Evolutionary conservation across 768 basidiomycete species (phyloP).

Genomic region (Tephrocybe sp.): DNA sequence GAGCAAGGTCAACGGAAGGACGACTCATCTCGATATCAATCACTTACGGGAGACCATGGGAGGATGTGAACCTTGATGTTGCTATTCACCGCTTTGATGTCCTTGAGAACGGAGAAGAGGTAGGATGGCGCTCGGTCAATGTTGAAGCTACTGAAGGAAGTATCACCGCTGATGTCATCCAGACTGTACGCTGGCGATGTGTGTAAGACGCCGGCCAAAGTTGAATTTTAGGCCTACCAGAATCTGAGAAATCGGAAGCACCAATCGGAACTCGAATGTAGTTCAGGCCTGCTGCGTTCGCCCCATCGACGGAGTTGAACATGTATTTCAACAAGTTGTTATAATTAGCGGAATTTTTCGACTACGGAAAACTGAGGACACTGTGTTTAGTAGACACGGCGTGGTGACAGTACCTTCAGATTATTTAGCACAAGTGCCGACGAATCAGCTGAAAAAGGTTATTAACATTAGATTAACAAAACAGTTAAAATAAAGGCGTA

Average conservation of each 20-base stretch:
- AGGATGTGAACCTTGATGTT: slow-evolving; percentile 54
- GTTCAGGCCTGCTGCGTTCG: slow-evolving; percentile 63
- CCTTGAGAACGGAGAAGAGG: slow-evolving; percentile 60
- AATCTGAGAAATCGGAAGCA: slow-evolving; percentile 70
- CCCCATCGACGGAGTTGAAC: slow-evolving; percentile 62
- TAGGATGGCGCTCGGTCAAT: slow-evolving; percentile 59
- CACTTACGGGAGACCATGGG: slow-evolving; percentile 74
- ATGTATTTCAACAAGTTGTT: slow-evolving; percentile 56
- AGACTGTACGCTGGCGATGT: slow-evolving; percentile 54
- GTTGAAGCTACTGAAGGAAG: slow-evolving; percentile 55
- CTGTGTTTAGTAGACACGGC: no score
- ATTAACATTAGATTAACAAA: neutral
- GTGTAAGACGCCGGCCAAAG: neutral
- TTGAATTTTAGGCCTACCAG: slow-evolving; percentile 31
- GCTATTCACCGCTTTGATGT: slow-evolving; percentile 60
- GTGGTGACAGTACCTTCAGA: slow-evolving; percentile 51
- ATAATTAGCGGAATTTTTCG: slow-evolving; percentile 54
- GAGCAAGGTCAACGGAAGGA: neutral
- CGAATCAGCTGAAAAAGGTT: slow-evolving; percentile 51
- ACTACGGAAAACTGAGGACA: slow-evolving; percentile 26
- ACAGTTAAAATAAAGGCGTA: slow-evolving; percentile 24
- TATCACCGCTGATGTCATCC: slow-evolving; percentile 64
- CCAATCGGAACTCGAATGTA: slow-evolving; percentile 72
- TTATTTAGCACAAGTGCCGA: slow-evolving; percentile 60
- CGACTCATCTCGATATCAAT: neutral